Percentiles rank a stretch among this genome's conserved stretches.
Conservation (phyloP, 2,329 filamentous ascomycete genomes). For the Cyphellophora attinorum region DNA sequence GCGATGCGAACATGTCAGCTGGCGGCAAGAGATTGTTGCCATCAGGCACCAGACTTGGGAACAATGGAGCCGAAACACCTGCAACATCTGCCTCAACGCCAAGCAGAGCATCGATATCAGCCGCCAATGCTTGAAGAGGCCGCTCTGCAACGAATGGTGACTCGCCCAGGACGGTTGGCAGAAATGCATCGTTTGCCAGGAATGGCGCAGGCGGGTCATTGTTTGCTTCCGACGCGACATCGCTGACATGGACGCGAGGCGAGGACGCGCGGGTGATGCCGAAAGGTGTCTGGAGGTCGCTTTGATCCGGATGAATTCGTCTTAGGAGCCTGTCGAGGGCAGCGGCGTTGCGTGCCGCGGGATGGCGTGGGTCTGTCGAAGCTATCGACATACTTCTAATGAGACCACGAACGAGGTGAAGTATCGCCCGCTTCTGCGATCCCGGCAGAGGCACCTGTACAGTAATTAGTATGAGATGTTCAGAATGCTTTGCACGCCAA, state of each 20-base stretch:
- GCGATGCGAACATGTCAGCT: conserved; percentile 6
- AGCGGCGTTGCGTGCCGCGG: conserved; percentile 6
- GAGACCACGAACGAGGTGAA: conserved; percentile 6
- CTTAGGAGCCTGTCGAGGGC: conserved; percentile 7
- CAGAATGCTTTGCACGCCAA: too few relatives aligned
- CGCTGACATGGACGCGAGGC: conserved; percentile 3
- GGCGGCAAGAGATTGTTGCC: conserved; percentile 2
- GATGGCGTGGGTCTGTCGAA: conserved; percentile 7
- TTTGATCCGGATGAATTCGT: conserved; percentile 6
- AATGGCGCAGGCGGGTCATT: too few relatives aligned
- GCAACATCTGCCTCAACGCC: conserved; percentile 2
- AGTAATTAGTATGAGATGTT: too few relatives aligned
- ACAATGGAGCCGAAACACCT: background rate
- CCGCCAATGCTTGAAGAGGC: conserved; percentile 6
- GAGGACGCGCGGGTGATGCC: conserved; percentile 7
- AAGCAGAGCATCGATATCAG: conserved; percentile 7
- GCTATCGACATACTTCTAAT: conserved; percentile 8
- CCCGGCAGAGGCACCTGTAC: conserved; percentile 7
- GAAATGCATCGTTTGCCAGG: too few relatives aligned
- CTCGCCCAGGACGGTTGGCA: conserved; percentile 4
- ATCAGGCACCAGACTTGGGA: conserved; percentile 1
- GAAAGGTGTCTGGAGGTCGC: conserved; percentile 5
- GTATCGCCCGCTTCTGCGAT: conserved; percentile 9
- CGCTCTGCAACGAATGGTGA: conserved; percentile 9
- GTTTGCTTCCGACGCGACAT: too few relatives aligned